Conservation (phyloP, 139 green algal genomes). For the Chlamydomonas sp. region DNA sequence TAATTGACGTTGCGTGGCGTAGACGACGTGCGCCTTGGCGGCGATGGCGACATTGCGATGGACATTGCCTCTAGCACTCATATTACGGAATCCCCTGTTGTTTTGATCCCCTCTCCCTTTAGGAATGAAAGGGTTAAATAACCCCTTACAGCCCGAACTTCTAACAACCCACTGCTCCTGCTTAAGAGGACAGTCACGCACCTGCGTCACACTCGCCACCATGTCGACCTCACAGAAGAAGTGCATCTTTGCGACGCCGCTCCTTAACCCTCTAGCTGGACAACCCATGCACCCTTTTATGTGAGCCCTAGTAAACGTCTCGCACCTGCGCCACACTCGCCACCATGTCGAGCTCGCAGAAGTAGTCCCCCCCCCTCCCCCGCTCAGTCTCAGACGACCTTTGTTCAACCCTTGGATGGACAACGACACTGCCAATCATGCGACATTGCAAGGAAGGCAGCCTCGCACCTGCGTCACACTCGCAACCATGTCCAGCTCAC, state of each 20-base stretch:
- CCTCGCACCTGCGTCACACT: slow-evolving; percentile 29
- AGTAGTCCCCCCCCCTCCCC: too few species aligned
- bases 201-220: slow-evolving; percentile 27
- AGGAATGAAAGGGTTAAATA: too few species aligned
- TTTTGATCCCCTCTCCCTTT: too few species aligned
- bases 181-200: not conserved
- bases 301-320: not conserved
- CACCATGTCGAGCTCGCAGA: slow-evolving; percentile 60
- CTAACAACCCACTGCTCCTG: too few species aligned
- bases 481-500: slow-evolving; percentile 50
- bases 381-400: too few species aligned
- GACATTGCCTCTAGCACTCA: too few species aligned
- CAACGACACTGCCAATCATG: not conserved
- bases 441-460: not conserved
- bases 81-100: too few species aligned
- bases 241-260: slow-evolving; percentile 57
- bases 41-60: too few species aligned
- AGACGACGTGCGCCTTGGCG: too few species aligned
- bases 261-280: not conserved
- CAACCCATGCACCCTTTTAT: not conserved
- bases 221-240: slow-evolving; percentile 75
- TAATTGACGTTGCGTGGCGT: too few species aligned
- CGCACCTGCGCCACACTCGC: slow-evolving; percentile 28
- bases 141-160: too few species aligned
- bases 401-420: not conserved